Evolutionary conservation across 139 green algal species (phyloP), one percentile per base, ranked within the genome.

Genomic region (Chlamydomonas applanata): DNA sequence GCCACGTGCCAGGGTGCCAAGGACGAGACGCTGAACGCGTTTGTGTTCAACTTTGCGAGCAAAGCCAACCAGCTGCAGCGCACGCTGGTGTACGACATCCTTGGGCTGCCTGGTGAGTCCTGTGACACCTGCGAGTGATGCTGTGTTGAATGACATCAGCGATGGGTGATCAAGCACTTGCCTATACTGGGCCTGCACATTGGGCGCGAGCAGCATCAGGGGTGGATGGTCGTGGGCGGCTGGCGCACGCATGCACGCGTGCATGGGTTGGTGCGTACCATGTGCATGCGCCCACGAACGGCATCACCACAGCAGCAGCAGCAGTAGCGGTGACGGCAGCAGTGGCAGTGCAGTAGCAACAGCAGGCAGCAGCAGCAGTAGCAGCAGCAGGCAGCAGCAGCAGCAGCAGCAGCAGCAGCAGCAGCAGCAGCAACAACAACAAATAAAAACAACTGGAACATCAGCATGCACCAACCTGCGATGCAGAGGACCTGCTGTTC

Each of bases 21-120:
- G 65, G 40, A 57, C 40, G 40, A 72, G 44, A 40, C 65, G 4
- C 40, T 72, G 17, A 72, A 59, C 25, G 40, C 36, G 9, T 95
- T 95, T 80, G 89, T 96, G 14, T 97, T 97, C 77, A 93, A 94
- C 73, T 97, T 95, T 85, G 75, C 91, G 0, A 86, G 71, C 36
- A 83, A 67, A 20, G 20, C 73, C 25, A 52, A 67, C 4, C 90
- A 95, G 75, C 75, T 97, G 62, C 76, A 86, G 79, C 81, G 89
- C 25, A 77, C 72, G 9, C 56, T 91, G 16, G 79, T 82, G 45
- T 93, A 89, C 60, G 81, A 90, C 24, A 69, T 97, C 62, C 72
- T 96, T 57, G 91, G 89, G 0, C 62, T 96, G 30, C 88, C 88
- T 9, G 53, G 85, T 78, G 88, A 88, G 30, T 22, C 11, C 32